phyloP scores from a whole-genome alignment of 2,329 filamentous ascomycete genomes.

The Neofusicoccum kwambonambiense region DNA sequence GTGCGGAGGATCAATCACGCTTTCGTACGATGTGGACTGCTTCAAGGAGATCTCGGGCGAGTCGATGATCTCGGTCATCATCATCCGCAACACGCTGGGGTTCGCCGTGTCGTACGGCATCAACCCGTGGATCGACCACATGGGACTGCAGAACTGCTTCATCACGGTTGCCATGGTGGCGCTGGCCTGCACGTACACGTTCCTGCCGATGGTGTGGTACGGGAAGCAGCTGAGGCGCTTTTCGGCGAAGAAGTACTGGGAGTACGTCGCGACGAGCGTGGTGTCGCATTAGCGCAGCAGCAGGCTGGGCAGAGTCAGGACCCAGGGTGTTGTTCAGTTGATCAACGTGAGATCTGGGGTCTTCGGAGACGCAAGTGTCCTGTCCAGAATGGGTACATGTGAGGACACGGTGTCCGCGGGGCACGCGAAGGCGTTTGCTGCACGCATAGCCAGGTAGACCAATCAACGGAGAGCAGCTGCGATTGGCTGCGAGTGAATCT shows the following conservation, averaged over 20 bases:
- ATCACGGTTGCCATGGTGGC: conserved; percentile 44
- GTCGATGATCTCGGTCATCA: conserved; percentile 51
- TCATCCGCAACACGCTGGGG: conserved; percentile 51
- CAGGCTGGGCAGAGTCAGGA: neutral
- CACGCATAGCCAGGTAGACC: too few relatives aligned
- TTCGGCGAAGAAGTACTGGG: conserved; percentile 39
- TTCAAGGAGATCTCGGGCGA: conserved; percentile 47
- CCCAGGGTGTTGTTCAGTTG: too few relatives aligned
- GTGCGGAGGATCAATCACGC: conserved; percentile 43
- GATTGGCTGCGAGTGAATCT: too few relatives aligned
- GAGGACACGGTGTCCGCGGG: too few relatives aligned
- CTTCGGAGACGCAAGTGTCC: too few relatives aligned
- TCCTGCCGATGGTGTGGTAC: conserved; percentile 49
- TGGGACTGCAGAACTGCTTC: conserved; percentile 46
- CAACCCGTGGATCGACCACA: conserved; percentile 44
- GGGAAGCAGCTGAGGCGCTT: conserved; percentile 46
- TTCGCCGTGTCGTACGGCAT: conserved; percentile 53
- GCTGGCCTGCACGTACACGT: conserved; percentile 38
- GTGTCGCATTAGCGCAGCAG: neutral
- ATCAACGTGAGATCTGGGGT: too few relatives aligned
- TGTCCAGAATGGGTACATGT: too few relatives aligned
- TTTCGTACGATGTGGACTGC: conserved; percentile 51
- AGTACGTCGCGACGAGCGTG: conserved; percentile 32
- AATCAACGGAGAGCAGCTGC: too few relatives aligned
- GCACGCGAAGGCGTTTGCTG: too few relatives aligned